A percentile compares a stretch with the other conserved stretches of the same genome.
Conservation (phyloP, 805 yeast genomes). For the Lipomyces yamadae region DNA sequence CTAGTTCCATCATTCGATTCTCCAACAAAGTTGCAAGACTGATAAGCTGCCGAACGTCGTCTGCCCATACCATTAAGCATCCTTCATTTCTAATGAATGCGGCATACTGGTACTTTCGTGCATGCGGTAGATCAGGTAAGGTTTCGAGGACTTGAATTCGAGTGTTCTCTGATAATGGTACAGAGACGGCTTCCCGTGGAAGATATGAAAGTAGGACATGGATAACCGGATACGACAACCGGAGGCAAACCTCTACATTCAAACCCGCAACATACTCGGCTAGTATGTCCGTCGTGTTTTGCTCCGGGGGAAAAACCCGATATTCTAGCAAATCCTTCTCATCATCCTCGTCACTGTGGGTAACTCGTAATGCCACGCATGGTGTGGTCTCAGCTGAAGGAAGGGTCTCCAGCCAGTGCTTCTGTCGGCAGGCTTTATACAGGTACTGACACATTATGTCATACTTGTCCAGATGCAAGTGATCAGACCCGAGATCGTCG, state of each 20-base stretch:
- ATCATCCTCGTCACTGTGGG: not conserved
- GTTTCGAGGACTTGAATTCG: constrained; percentile 29
- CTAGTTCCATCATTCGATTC: constrained; percentile 31
- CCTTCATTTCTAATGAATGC: constrained; percentile 28
- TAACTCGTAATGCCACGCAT: constrained; percentile 21
- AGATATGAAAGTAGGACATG: constrained; percentile 25
- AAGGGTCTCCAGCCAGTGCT: constrained; percentile 27
- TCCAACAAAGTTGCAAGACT: constrained; percentile 22
- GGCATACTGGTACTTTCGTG: constrained; percentile 27
- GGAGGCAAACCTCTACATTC: constrained; percentile 26
- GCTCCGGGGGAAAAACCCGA: constrained; percentile 19
- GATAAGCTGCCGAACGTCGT: constrained; percentile 17
- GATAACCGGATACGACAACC: constrained; percentile 23
- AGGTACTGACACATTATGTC: constrained; percentile 31
- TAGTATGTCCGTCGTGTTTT: not conserved
- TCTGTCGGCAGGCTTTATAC: constrained; percentile 22
- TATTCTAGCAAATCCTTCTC: constrained; percentile 11
- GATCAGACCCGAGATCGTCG: not conserved
- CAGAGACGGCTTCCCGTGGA: constrained; percentile 17
- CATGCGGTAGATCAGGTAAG: constrained; percentile 29
- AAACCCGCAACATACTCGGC: constrained; percentile 24
- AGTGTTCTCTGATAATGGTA: constrained; percentile 27
- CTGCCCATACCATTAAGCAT: constrained; percentile 31
- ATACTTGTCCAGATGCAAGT: constrained; percentile 24
- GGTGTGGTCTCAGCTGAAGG: constrained; percentile 11